Evolutionary conservation across 345 rosid species (phyloP).

Genomic region (Rhizophora apiculata): DNA sequence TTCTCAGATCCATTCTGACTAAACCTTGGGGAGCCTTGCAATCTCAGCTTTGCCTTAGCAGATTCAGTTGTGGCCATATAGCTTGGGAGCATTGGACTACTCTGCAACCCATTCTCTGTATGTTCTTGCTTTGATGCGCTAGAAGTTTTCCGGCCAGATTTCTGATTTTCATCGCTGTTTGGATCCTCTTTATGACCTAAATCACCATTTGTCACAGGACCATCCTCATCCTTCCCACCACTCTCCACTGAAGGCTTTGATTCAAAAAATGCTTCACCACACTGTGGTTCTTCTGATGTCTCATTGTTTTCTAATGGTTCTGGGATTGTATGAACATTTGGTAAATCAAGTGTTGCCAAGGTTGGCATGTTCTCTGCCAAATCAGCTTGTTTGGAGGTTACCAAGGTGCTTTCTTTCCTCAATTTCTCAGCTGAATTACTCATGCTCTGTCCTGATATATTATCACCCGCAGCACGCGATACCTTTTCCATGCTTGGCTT

Average conservation of each 20-base stretch:
- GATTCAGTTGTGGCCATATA: constrained; percentile 37
- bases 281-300: neutral
- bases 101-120: constrained; percentile 10
- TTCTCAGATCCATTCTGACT: constrained; percentile 21
- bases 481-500: constrained; percentile 16
- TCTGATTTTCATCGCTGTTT: constrained; percentile 6
- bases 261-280: neutral
- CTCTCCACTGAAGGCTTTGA: neutral
- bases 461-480: neutral
- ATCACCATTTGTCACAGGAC: constrained; percentile 7
- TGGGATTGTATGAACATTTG: neutral
- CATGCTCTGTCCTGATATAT: neutral
- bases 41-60: constrained; percentile 26
- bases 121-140: constrained; percentile 20
- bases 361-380: neutral
- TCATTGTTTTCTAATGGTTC: neutral
- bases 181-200: constrained; percentile 13
- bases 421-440: neutral
- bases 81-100: constrained; percentile 15
- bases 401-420: constrained; percentile 1
- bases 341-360: neutral
- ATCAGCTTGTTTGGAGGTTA: neutral
- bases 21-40: constrained; percentile 21
- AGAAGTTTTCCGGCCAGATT: constrained; percentile 21
- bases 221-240: constrained; percentile 5